Percentiles rank a stretch among this genome's conserved stretches.
These are phyloP conservation scores for Amaranthus tricolor DNA, from an alignment of 179 eudicot genomes.

Conservation along the genomic window DNA sequence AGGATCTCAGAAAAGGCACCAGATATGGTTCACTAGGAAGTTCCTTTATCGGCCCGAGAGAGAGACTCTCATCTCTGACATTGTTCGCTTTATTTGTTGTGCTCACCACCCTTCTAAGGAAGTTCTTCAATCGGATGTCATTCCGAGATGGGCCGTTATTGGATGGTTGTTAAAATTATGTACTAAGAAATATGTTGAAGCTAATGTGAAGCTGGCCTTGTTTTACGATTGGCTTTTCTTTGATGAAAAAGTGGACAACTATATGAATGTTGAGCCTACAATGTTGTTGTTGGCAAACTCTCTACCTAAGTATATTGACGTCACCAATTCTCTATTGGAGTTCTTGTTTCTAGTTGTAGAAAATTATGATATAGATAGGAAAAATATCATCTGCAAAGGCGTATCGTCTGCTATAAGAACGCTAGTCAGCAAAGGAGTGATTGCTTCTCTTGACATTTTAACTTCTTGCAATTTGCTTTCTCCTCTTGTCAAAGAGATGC, in stretches of 20 bases:
- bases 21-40: constrained; percentile 71
- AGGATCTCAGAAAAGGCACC: constrained; percentile 71
- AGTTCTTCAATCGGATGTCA: constrained; percentile 55
- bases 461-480: constrained; percentile 46
- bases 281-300: constrained; percentile 74
- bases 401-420: constrained; percentile 49
- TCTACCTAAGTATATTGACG: constrained; percentile 55
- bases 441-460: constrained; percentile 59
- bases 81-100: constrained; percentile 82
- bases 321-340: constrained; percentile 71
- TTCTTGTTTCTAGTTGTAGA: constrained; percentile 63
- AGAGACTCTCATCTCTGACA: constrained; percentile 59
- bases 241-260: constrained; percentile 58
- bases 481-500: constrained; percentile 55
- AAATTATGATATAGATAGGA: constrained; percentile 68
- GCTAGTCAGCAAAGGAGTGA: constrained; percentile 59
- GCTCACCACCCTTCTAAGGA: constrained; percentile 77
- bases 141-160: constrained; percentile 91
- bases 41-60: constrained; percentile 58
- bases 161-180: constrained; percentile 75
- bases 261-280: constrained; percentile 89
- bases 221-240: constrained; percentile 96
- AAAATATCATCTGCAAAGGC: constrained; percentile 41
- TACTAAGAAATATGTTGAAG: constrained; percentile 55
- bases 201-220: constrained; percentile 67